These are phyloP conservation scores for Rhodotorula sp. DNA, from an alignment of 1,284 basidiomycete genomes.

Conservation along the genomic window DNA sequence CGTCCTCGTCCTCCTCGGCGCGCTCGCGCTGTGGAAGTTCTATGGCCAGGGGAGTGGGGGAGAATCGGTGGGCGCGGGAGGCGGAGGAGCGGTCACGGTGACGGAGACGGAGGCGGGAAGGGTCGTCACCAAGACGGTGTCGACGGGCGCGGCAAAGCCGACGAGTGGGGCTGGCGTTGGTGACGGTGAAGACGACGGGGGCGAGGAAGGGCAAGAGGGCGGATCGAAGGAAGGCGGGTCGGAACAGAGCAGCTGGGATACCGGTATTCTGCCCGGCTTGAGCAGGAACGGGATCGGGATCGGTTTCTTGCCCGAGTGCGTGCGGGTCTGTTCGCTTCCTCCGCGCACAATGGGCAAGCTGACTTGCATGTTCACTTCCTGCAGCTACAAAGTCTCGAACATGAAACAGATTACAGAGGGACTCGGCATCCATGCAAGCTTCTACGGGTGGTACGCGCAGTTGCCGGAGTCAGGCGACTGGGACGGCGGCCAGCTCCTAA, in stretches of 20 bases:
- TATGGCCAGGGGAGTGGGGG: background rate
- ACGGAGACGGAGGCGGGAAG: conserved; percentile 12
- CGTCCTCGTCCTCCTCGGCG: conserved; percentile 16
- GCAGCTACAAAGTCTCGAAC: conserved; percentile 15
- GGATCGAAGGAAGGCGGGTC: background rate
- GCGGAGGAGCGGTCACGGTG: background rate
- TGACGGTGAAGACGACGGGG: no score
- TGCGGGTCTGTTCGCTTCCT: background rate
- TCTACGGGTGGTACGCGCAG: conserved; percentile 31
- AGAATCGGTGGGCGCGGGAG: background rate
- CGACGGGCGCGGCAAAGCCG: background rate
- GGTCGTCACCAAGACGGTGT: conserved; percentile 3
- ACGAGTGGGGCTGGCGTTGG: no score
- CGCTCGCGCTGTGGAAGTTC: conserved; percentile 2
- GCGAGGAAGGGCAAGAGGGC: no score
- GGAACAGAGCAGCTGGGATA: background rate
- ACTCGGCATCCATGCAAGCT: conserved; percentile 20
- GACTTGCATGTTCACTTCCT: background rate
- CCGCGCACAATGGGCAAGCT: background rate
- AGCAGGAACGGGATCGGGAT: conserved; percentile 29
- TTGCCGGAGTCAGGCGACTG: conserved; percentile 25
- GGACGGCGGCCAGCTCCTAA: conserved; percentile 24
- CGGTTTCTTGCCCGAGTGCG: conserved; percentile 30
- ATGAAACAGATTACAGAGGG: conserved; percentile 24
- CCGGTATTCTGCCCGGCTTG: background rate